Conservation (phyloP, 139 green algal genomes). For the Chlamydomonas urium region DNA sequence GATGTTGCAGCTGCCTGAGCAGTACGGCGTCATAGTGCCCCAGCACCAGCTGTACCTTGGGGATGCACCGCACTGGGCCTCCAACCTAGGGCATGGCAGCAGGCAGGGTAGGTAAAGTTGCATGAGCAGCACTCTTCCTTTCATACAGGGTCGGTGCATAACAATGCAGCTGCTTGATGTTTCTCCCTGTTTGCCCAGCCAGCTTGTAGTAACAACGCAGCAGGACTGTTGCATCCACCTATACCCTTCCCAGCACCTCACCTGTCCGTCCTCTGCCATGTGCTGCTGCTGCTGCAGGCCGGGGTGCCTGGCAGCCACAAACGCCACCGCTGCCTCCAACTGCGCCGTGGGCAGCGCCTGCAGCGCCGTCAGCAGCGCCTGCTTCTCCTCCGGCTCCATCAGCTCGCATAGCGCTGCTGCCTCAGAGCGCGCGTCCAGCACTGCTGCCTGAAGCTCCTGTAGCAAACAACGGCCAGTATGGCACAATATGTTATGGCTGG, state of each 20-base stretch:
- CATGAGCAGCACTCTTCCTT: neutral
- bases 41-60: constrained; percentile 29
- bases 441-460: constrained; percentile 26
- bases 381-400: constrained; percentile 5
- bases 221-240: too few species aligned
- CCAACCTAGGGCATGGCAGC: too few species aligned
- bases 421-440: constrained; percentile 26
- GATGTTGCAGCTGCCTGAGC: constrained; percentile 40
- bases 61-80: too few species aligned
- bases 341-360: constrained; percentile 29
- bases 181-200: too few species aligned
- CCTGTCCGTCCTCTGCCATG: too few species aligned
- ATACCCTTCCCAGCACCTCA: too few species aligned
- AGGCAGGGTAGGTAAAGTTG: neutral
- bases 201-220: too few species aligned
- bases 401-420: constrained; percentile 23
- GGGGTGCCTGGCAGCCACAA: constrained; percentile 27
- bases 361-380: constrained; percentile 3
- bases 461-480: too few species aligned
- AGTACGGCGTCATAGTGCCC: constrained; percentile 34
- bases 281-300: constrained; percentile 16
- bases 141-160: too few species aligned
- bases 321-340: constrained; percentile 31
- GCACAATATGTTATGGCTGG: too few species aligned
- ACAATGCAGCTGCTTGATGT: too few species aligned